phyloP scores from a whole-genome alignment of 306 rosid genomes.

The Rubus idaeus region DNA sequence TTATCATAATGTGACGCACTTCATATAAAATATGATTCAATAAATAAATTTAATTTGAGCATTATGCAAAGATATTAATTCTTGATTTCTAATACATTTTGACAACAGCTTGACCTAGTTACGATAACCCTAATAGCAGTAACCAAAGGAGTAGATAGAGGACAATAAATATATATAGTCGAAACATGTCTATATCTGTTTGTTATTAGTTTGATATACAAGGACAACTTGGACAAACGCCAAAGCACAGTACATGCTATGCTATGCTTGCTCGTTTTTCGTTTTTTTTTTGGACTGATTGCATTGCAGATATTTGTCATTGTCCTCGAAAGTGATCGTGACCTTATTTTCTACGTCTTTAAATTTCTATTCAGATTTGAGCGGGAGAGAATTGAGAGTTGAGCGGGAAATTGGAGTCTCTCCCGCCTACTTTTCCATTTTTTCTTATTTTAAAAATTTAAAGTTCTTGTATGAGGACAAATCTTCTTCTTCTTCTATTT shows the following conservation, averaged over 20 bases:
- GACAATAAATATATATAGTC: no score
- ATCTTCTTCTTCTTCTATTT: no score
- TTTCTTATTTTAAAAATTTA: neutral
- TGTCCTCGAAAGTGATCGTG: no score
- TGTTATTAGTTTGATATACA: no score
- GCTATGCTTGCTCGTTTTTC: neutral
- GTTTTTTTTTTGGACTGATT: neutral
- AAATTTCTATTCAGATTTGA: neutral
- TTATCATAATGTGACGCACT: neutral
- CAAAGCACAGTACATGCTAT: neutral
- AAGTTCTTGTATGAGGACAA: no score
- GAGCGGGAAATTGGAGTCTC: neutral
- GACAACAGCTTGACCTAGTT: neutral
- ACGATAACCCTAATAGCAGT: no score
- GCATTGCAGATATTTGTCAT: no score
- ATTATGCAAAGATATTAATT: neutral
- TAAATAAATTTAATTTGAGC: neutral
- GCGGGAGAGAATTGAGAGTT: neutral
- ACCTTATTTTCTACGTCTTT: neutral
- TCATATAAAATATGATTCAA: neutral
- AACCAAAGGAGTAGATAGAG: no score
- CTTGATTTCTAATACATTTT: neutral
- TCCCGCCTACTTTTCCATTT: slow-evolving; percentile 14
- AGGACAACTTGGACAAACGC: neutral
- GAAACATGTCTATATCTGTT: neutral